These are phyloP conservation scores for Colletotrichum salicis DNA, from an alignment of 2,329 filamentous ascomycete species.

Conservation along the genomic window DNA sequence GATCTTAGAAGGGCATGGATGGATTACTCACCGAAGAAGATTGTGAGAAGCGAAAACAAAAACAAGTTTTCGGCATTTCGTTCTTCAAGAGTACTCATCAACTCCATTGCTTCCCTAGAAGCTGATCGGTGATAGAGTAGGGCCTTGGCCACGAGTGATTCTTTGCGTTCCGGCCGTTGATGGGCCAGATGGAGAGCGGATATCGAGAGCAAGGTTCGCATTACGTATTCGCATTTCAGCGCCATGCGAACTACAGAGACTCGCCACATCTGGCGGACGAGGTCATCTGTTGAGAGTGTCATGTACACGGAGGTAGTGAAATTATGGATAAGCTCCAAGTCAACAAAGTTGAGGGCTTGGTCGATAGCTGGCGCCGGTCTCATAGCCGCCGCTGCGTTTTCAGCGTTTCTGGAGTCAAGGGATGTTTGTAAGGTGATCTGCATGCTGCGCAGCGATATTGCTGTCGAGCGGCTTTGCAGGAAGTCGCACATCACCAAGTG, in stretches of 20 bases:
- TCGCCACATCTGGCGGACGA: constrained; percentile 57
- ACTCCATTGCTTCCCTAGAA: constrained; percentile 33
- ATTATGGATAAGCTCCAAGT: constrained; percentile 65
- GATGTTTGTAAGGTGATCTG: constrained; percentile 4
- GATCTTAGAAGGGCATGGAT: background rate
- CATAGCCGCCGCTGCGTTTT: background rate
- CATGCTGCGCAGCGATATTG: background rate
- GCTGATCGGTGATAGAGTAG: constrained; percentile 32
- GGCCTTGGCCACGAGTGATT: constrained; percentile 46
- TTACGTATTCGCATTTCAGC: constrained; percentile 57
- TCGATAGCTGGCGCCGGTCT: constrained; percentile 26
- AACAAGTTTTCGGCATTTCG: constrained; percentile 39
- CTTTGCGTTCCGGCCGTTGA: constrained; percentile 48
- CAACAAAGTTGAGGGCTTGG: constrained; percentile 49
- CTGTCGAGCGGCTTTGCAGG: constrained; percentile 20
- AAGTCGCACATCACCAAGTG: constrained; percentile 42
- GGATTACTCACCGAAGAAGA: constrained; percentile 43
- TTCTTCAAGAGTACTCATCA: constrained; percentile 34
- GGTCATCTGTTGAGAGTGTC: constrained; percentile 55
- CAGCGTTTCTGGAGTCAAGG: background rate
- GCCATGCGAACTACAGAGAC: constrained; percentile 58
- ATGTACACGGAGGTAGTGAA: constrained; percentile 59
- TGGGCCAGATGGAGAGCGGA: constrained; percentile 61
- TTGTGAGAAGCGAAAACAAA: constrained; percentile 46
- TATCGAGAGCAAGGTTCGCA: constrained; percentile 60